These are phyloP conservation scores for Colletotrichum abscissum DNA, from an alignment of 2,329 filamentous ascomycete genomes.

Conservation along the genomic window DNA sequence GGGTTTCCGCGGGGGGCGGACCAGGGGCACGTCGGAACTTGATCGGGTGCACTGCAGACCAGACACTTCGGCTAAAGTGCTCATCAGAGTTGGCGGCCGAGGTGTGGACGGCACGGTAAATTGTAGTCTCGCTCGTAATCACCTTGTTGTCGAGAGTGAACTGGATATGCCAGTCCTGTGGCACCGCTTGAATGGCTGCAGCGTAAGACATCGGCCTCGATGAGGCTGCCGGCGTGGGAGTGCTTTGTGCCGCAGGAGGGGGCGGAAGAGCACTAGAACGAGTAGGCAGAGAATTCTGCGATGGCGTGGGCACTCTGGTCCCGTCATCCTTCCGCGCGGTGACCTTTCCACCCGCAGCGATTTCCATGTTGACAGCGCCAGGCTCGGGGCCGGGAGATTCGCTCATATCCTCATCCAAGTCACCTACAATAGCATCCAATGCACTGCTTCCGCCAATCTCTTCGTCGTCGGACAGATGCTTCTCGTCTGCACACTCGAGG, in stretches of 20 bases:
- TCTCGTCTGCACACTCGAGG: conserved; percentile 93
- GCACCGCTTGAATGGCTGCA: conserved; percentile 80
- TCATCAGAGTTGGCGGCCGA: conserved; percentile 66
- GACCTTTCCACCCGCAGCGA: conserved; percentile 86
- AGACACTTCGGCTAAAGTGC: conserved; percentile 79
- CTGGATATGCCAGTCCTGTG: conserved; percentile 97
- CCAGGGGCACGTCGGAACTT: conserved; percentile 90
- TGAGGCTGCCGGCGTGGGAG: conserved; percentile 62
- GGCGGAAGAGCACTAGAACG: conserved; percentile 54
- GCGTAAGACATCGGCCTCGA: conserved; percentile 82
- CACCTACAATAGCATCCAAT: conserved; percentile 89
- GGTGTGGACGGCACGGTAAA: conserved; percentile 92
- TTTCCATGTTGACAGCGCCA: conserved; percentile 90
- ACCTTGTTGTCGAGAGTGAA: conserved; percentile 88
- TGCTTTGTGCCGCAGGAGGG: conserved; percentile 50
- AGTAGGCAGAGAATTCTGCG: conserved; percentile 62
- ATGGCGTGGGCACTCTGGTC: conserved; percentile 85
- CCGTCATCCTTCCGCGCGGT: conserved; percentile 94
- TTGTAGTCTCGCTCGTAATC: conserved; percentile 91
- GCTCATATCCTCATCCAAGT: conserved; percentile 86
- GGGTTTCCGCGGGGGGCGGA: conserved; percentile 79
- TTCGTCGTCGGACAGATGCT: conserved; percentile 80
- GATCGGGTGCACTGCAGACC: conserved; percentile 90
- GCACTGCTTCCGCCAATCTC: conserved; percentile 74
- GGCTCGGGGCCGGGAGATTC: conserved; percentile 79